Conservation (phyloP, 192 early-diverging fungal genomes). For the Pecoramyces ruminantium region DNA sequence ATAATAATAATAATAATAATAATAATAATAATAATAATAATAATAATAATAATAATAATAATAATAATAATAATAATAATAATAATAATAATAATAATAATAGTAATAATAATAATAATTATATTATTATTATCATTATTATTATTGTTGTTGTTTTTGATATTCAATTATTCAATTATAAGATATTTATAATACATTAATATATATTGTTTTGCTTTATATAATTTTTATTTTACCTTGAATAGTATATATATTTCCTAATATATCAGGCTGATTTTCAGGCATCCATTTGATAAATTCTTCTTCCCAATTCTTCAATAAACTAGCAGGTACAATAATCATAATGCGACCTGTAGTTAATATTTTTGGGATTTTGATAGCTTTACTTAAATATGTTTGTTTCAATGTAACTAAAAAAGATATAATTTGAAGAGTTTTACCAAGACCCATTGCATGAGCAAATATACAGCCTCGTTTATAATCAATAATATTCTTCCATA, state of each 20-base stretch:
- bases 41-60: too few species aligned
- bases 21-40: too few species aligned
- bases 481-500: slow-evolving; percentile 68
- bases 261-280: neutral
- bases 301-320: slow-evolving; percentile 52
- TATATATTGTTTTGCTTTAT: too few species aligned
- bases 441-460: slow-evolving; percentile 75
- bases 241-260: neutral
- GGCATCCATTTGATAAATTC: slow-evolving; percentile 57
- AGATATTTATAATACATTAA: too few species aligned
- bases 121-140: too few species aligned
- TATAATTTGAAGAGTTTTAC: slow-evolving; percentile 63
- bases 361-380: slow-evolving; percentile 2
- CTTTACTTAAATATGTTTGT: slow-evolving; percentile 9
- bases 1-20: too few species aligned
- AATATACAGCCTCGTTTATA: slow-evolving; percentile 53
- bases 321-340: slow-evolving; percentile 51
- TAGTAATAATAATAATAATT: too few species aligned
- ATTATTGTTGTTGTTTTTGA: too few species aligned
- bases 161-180: too few species aligned
- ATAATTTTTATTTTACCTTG: neutral
- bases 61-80: too few species aligned
- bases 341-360: slow-evolving; percentile 31
- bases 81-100: too few species aligned
- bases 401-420: slow-evolving; percentile 51